phyloP scores from a whole-genome alignment of 768 basidiomycete genomes.

The Amanita rimosa region DNA sequence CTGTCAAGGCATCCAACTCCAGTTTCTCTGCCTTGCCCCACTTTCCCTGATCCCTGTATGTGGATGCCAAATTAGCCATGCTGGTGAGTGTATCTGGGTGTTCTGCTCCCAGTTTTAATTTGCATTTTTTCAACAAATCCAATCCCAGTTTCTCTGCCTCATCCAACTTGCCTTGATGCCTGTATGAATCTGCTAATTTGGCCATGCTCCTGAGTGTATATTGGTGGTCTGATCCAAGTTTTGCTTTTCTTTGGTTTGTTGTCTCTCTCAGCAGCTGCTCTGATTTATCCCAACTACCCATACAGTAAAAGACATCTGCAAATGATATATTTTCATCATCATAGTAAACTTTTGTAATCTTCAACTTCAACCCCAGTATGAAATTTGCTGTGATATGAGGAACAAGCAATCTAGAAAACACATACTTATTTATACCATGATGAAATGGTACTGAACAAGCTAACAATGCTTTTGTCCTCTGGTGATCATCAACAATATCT shows the following conservation, averaged over 20 bases:
- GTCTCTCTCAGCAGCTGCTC: no score
- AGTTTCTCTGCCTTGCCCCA: neutral
- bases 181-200: neutral
- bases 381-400: neutral
- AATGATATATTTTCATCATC: neutral
- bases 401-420: no score
- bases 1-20: neutral
- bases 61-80: no score
- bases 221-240: neutral
- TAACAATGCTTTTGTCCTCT: no score
- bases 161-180: no score
- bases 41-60: neutral
- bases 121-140: no score
- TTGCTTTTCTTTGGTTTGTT: no score
- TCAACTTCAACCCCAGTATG: neutral
- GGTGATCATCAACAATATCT: neutral
- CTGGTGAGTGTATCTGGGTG: no score
- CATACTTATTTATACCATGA: neutral
- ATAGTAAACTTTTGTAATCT: neutral
- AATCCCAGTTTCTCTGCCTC: no score
- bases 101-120: no score
- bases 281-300: no score
- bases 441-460: neutral
- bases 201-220: neutral
- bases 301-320: neutral